Percentiles rank a stretch among this genome's conserved stretches.
Conservation (phyloP, 257 asterid genomes). For the Ehretia macrophylla region DNA sequence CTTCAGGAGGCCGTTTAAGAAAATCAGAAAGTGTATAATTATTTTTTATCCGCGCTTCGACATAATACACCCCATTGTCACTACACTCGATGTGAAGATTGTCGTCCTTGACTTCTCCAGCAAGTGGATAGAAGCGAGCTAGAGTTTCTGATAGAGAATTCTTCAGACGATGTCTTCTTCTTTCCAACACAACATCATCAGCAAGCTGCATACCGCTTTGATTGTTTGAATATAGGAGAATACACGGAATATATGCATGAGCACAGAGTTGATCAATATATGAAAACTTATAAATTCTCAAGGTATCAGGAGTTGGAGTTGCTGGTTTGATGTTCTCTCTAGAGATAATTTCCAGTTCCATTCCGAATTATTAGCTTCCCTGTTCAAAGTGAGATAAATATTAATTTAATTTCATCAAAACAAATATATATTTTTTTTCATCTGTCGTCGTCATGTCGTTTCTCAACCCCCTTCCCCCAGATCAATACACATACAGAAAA, state of each 20-base stretch:
- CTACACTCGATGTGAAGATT: neutral
- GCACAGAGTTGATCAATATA: neutral
- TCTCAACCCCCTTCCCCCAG: too few species aligned
- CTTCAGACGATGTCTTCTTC: neutral
- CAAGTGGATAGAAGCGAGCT: neutral
- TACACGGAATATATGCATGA: neutral
- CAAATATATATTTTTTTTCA: too few species aligned
- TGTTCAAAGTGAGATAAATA: too few species aligned
- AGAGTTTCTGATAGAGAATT: neutral
- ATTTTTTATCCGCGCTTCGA: neutral
- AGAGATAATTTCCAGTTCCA: too few species aligned
- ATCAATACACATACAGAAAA: too few species aligned
- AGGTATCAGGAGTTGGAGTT: neutral
- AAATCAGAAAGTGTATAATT: too few species aligned
- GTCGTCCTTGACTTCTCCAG: neutral
- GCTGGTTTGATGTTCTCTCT: neutral
- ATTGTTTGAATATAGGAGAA: neutral
- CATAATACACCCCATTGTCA: conserved; percentile 7
- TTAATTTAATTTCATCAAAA: too few species aligned
- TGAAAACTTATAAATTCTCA: neutral
- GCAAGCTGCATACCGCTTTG: too few species aligned
- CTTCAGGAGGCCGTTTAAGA: too few species aligned
- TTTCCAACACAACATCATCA: too few species aligned
- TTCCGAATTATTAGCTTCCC: too few species aligned
- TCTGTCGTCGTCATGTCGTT: too few species aligned